A percentile compares a stretch with the other conserved stretches of the same genome.
These are phyloP conservation scores for Lichtheimia ornata DNA, from an alignment of 371 early-diverging fungal genomes.

Conservation along the genomic window DNA sequence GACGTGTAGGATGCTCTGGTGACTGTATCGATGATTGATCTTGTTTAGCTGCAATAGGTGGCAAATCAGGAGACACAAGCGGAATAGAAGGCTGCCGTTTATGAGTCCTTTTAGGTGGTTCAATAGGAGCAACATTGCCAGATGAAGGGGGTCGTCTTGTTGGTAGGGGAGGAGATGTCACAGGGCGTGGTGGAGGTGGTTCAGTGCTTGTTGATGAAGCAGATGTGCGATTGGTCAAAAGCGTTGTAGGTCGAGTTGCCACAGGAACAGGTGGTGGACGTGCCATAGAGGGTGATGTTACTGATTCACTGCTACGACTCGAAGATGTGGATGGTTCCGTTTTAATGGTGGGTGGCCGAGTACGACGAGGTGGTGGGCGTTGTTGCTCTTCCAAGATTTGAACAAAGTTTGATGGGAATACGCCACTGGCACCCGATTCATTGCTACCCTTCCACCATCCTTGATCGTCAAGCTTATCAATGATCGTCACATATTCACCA, in stretches of 20 bases:
- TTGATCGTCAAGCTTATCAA: constrained; percentile 53
- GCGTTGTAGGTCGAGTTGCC: constrained; percentile 42
- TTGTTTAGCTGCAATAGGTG: constrained; percentile 30
- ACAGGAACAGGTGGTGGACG: constrained; percentile 52
- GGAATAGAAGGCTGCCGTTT: constrained; percentile 38
- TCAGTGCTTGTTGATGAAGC: constrained; percentile 8
- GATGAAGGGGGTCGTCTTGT: constrained; percentile 23
- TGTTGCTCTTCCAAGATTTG: constrained; percentile 50
- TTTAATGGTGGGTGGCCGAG: constrained; percentile 46
- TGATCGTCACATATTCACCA: constrained; percentile 52
- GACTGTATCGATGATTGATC: constrained; percentile 5
- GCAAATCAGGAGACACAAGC: constrained; percentile 44
- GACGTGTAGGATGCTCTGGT: constrained; percentile 25
- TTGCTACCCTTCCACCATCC: constrained; percentile 67
- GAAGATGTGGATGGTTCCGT: constrained; percentile 22
- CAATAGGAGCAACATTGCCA: constrained; percentile 1
- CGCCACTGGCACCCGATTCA: constrained; percentile 51
- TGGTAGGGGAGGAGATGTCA: constrained; percentile 31
- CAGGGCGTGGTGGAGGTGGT: constrained; percentile 34
- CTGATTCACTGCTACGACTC: neutral
- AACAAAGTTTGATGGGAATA: constrained; percentile 65
- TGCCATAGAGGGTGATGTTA: constrained; percentile 18
- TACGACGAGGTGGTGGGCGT: constrained; percentile 35
- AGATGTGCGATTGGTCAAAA: constrained; percentile 24
- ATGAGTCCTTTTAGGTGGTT: constrained; percentile 14